Evolutionary conservation across 805 yeast species (phyloP), one percentile per base, ranked within the genome.

Genomic region (Metschnikowia amazonensis): DNA sequence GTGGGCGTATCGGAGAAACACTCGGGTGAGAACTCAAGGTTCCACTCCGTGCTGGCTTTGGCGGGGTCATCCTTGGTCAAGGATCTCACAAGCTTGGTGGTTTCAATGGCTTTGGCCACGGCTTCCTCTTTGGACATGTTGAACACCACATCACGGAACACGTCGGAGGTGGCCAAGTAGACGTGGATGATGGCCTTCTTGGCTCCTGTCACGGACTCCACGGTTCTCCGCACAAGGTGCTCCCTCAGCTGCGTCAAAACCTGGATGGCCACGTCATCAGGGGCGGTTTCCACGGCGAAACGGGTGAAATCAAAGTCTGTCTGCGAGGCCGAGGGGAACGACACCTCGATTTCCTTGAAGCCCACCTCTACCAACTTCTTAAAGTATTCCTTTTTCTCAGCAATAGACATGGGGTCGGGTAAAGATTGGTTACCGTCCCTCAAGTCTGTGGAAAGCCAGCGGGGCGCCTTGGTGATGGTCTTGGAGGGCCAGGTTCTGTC

Each of bases 371-470:
- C 56, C 54, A 84, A 70, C 64, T 84, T 84, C 57, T 82, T 82
- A 72, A 84, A 84, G 62, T 84, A 84, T 58, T 79, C 82, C 59
- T 83, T 82, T 67, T 84, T 84, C 64, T 84, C 86, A 42, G 74
- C 81, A 13, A 84, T 78, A 8, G 84, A 74, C 92, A 84, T 84
- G 24, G 92, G 92, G 66, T 84, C 92, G 23, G 92, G 92, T 47
- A 84, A 71, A 16, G 89, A 80, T 63, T 84, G 92, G 66, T 84
- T 84, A 51, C 92, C 92, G 60, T 84, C 92, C 70, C 92, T 77
- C 52, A 84, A 72, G 64, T 84, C 92, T 1, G 92, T 84, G 7
- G 88, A 79, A 44, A 84, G 72, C 92, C 92, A 84, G 60, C 89
- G 74, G 50, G 92, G 92, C 4, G 89, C 84, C 62, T 81, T 81